Percentiles rank a stretch among this genome's conserved stretches.
These are phyloP conservation scores for Uncinocarpus reesii DNA, from an alignment of 2,329 filamentous ascomycete genomes.

Conservation along the genomic window DNA sequence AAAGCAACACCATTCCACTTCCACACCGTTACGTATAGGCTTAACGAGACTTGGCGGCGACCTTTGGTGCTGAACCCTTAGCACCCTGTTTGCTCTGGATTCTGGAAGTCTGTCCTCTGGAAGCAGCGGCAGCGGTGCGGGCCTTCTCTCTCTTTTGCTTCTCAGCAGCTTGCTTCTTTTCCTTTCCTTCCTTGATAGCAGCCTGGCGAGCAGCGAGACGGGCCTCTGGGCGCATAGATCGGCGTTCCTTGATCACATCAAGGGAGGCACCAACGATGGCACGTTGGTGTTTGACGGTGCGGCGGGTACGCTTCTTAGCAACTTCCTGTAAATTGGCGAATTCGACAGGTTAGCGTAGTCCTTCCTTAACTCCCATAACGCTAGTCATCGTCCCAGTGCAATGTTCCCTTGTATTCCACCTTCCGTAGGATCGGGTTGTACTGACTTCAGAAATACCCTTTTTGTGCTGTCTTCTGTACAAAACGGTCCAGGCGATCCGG, in stretches of 20 bases:
- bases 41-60: slow-evolving; percentile 79
- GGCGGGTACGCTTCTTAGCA: slow-evolving; percentile 98
- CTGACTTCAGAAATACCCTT: slow-evolving; percentile 99
- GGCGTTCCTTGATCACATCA: slow-evolving; percentile 99
- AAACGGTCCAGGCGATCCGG: slow-evolving; percentile 96
- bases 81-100: slow-evolving; percentile 95
- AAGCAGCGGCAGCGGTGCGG: slow-evolving; percentile 65
- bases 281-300: slow-evolving; percentile 96
- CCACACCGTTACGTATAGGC: background rate
- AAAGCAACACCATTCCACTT: slow-evolving; percentile 6
- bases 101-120: slow-evolving; percentile 67
- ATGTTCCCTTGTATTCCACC: too few relatives aligned
- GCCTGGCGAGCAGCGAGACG: slow-evolving; percentile 77
- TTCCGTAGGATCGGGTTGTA: slow-evolving; percentile 20
- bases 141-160: slow-evolving; percentile 99
- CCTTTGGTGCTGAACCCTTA: slow-evolving; percentile 81
- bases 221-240: slow-evolving; percentile 86
- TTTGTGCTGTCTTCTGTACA: slow-evolving; percentile 98
- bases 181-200: slow-evolving; percentile 96
- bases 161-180: slow-evolving; percentile 84
- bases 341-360: slow-evolving; percentile 9
- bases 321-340: slow-evolving; percentile 62
- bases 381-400: background rate
- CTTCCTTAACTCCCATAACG: too few relatives aligned
- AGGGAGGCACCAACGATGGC: slow-evolving; percentile 98